Evolutionary conservation across 2,329 filamentous ascomycete species (phyloP).

Genomic region (Pyricularia grisea): DNA sequence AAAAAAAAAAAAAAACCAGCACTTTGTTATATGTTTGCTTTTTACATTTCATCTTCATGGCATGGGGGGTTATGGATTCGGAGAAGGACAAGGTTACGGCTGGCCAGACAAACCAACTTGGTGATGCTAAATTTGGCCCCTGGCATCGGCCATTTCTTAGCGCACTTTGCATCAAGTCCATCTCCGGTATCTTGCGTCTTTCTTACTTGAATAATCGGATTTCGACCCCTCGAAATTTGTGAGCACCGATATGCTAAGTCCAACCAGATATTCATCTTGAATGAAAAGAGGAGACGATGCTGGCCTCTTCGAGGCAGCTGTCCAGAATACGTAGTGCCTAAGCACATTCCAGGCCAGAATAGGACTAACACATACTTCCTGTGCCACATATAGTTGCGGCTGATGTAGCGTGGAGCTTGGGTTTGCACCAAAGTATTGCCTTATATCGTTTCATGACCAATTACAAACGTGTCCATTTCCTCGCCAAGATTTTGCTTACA

Average conservation of each 20-base stretch:
- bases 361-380: background rate
- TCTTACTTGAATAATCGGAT: background rate
- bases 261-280: background rate
- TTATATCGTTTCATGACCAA: background rate
- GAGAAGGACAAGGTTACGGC: background rate
- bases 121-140: background rate
- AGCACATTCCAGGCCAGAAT: background rate
- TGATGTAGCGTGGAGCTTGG: background rate
- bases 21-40: background rate
- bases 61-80: background rate
- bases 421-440: background rate
- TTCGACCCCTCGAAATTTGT: background rate
- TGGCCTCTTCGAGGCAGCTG: background rate
- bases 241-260: background rate
- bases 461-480: background rate
- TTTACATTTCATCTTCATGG: background rate
- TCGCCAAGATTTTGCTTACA: background rate
- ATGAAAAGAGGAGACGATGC: background rate
- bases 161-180: background rate
- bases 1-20: background rate
- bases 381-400: background rate
- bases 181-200: background rate
- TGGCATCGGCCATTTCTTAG: background rate
- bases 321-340: background rate
- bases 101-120: background rate